phyloP scores from a whole-genome alignment of 176 grass and related monocot species.

The Rhynchospora breviuscula region DNA sequence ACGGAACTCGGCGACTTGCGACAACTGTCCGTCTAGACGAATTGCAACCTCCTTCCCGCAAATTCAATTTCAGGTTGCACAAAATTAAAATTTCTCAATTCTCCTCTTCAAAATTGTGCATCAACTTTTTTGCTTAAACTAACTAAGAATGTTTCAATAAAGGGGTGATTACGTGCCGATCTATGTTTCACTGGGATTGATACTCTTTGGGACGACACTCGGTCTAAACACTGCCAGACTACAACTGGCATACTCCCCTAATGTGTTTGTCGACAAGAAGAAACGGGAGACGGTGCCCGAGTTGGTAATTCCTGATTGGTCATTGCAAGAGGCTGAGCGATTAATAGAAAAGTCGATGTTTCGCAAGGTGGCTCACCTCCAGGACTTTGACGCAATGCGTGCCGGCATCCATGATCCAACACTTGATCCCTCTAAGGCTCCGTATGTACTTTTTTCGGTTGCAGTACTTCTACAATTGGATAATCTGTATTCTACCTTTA shows the following conservation, averaged over 20 bases:
- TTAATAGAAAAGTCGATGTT: slow-evolving; percentile 53
- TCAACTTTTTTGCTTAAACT: background rate
- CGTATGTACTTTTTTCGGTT: background rate
- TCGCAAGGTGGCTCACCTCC: slow-evolving; percentile 65
- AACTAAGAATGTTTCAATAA: background rate
- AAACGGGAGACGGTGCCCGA: slow-evolving; percentile 73
- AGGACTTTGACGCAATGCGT: slow-evolving; percentile 41
- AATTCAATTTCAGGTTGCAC: slow-evolving; percentile 25
- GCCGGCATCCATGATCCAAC: slow-evolving; percentile 49
- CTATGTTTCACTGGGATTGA: slow-evolving; percentile 55
- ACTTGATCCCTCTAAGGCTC: background rate
- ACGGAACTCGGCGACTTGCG: slow-evolving; percentile 9
- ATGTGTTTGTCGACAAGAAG: slow-evolving; percentile 76
- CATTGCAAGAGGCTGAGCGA: slow-evolving; percentile 35
- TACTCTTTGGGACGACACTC: slow-evolving; percentile 36
- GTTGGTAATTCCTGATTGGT: slow-evolving; percentile 52
- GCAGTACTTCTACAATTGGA: background rate
- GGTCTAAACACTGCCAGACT: slow-evolving; percentile 54
- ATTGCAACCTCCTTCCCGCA: background rate
- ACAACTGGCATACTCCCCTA: slow-evolving; percentile 70
- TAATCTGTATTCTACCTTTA: background rate
- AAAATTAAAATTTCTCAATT: background rate
- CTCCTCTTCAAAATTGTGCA: background rate
- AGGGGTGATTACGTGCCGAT: slow-evolving; percentile 60
- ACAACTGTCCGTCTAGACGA: background rate